These are phyloP conservation scores for Penicillium sp. DNA, from an alignment of 2,329 filamentous ascomycete genomes.

Conservation along the genomic window DNA sequence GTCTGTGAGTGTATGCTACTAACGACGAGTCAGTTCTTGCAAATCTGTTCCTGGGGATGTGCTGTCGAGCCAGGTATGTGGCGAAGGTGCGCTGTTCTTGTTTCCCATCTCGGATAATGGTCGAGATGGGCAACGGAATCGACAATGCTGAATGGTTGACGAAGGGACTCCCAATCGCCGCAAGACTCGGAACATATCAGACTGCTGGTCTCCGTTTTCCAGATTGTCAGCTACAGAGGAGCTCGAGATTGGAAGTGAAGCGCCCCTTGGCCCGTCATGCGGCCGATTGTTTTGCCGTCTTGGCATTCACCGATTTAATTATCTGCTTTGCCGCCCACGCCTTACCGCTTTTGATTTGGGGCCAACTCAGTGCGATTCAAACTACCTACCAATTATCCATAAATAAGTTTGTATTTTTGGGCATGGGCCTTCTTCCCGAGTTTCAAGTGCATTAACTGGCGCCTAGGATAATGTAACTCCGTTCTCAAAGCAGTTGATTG, in stretches of 20 bases:
- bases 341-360: no score
- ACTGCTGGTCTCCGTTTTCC: not conserved
- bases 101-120: constrained; percentile 1
- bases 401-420: no score
- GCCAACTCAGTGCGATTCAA: no score
- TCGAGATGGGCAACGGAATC: not conserved
- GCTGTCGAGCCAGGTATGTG: not conserved
- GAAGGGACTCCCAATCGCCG: not conserved
- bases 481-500: no score
- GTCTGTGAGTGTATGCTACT: not conserved
- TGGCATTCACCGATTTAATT: no score
- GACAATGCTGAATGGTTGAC: not conserved
- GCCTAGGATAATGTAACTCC: no score
- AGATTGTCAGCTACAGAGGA: not conserved
- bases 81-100: not conserved
- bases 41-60: not conserved
- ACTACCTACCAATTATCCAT: no score
- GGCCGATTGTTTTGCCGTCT: no score
- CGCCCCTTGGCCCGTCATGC: not conserved
- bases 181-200: not conserved
- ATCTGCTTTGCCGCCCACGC: no score
- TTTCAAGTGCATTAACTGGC: no score
- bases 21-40: not conserved
- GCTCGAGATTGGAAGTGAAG: not conserved
- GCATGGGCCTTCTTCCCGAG: no score